Percentiles rank a stretch among this genome's conserved stretches.
These are phyloP conservation scores for Calocera cornea DNA, from an alignment of 768 basidiomycete genomes.

Conservation along the genomic window DNA sequence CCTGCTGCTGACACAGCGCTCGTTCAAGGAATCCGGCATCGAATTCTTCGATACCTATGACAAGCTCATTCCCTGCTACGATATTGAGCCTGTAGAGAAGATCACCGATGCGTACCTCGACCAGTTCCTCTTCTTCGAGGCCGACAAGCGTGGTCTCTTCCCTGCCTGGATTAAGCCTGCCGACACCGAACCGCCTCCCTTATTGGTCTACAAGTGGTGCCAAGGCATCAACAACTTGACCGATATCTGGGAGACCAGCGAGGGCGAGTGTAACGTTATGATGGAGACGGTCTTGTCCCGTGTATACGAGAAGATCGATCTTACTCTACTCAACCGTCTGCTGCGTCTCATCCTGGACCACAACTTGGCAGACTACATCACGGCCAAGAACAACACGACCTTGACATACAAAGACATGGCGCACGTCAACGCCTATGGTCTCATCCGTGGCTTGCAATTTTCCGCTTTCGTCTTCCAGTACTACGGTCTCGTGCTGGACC, in stretches of 20 bases:
- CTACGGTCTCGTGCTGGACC: slow-evolving; percentile 88
- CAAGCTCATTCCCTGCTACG: slow-evolving; percentile 96
- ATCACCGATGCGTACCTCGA: slow-evolving; percentile 99
- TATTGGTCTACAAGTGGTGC: slow-evolving; percentile 98
- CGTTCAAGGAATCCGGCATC: slow-evolving; percentile 97
- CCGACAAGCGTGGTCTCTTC: slow-evolving; percentile 95
- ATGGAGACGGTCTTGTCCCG: slow-evolving; percentile 98
- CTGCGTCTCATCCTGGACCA: slow-evolving; percentile 94
- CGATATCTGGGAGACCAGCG: slow-evolving; percentile 95
- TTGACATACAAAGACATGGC: slow-evolving; percentile 97
- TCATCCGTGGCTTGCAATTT: slow-evolving; percentile 96
- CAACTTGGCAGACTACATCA: slow-evolving; percentile 98
- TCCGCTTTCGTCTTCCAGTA: slow-evolving; percentile 99
- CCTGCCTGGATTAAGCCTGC: slow-evolving; percentile 99
- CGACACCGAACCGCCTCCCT: slow-evolving; percentile 90
- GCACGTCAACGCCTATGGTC: slow-evolving; percentile 91
- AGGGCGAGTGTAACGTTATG: slow-evolving; percentile 95
- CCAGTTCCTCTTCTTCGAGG: slow-evolving; percentile 98
- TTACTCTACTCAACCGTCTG: slow-evolving; percentile 89
- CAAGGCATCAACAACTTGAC: slow-evolving; percentile 98
- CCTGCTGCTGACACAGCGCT: slow-evolving; percentile 86
- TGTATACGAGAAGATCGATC: slow-evolving; percentile 97
- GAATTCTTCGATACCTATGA: slow-evolving; percentile 97
- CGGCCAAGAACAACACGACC: slow-evolving; percentile 95
- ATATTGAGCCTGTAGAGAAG: slow-evolving; percentile 99